Evolutionary conservation across 352 stramenopile genomes (phyloP).

Genomic region (Pythium aristosporum): DNA sequence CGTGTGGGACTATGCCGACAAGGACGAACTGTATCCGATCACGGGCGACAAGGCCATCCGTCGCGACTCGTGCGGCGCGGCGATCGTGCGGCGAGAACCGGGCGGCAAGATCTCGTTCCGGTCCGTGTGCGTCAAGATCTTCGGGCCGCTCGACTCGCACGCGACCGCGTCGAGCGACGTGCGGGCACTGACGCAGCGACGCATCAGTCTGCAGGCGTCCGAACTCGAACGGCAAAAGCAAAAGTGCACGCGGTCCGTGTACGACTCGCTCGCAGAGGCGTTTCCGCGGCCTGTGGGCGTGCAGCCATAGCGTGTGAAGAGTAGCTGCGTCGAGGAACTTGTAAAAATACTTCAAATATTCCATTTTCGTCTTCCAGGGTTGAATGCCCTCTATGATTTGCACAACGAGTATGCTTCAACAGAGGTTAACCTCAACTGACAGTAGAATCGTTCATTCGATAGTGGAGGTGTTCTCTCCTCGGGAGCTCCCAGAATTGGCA

Average conservation of each 20-base stretch:
- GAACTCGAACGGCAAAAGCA: conserved; percentile 50
- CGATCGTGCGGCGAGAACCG: conserved; percentile 42
- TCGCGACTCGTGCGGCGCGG: conserved; percentile 49
- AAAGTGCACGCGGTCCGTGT: conserved; percentile 55
- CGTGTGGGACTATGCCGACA: conserved; percentile 67
- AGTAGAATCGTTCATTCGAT: background rate
- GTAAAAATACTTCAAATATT: too few relatives aligned
- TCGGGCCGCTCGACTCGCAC: conserved; percentile 36
- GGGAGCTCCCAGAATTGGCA: background rate
- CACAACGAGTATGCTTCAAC: background rate
- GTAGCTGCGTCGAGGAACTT: too few relatives aligned
- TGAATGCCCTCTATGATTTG: background rate
- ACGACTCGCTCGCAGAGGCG: conserved; percentile 33
- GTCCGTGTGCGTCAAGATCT: conserved; percentile 60
- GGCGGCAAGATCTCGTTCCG: conserved; percentile 55
- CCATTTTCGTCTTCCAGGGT: background rate
- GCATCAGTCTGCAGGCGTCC: conserved; percentile 52
- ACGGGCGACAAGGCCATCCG: conserved; percentile 32
- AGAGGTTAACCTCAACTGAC: background rate
- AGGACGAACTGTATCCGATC: conserved; percentile 51
- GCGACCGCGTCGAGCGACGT: conserved; percentile 34
- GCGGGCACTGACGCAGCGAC: conserved; percentile 32
- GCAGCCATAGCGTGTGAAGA: background rate
- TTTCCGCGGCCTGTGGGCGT: conserved; percentile 16
- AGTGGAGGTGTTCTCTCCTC: background rate